Conservation (phyloP, 805 yeast species). For the Saturnispora dispora region DNA sequence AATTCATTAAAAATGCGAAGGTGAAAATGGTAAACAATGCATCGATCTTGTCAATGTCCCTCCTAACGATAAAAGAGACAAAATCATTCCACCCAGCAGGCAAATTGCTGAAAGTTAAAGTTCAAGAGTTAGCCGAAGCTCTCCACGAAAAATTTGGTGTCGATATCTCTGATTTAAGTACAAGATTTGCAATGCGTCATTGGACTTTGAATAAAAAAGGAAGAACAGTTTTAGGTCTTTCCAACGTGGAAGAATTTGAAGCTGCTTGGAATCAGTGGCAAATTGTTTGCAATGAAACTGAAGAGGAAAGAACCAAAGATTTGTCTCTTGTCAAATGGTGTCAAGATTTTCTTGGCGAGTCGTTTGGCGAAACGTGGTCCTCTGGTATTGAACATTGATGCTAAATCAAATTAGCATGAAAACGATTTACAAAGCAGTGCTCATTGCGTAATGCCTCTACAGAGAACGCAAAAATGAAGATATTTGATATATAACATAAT, state of each 20-base stretch:
- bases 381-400: conserved; percentile 21
- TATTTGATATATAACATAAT: neutral
- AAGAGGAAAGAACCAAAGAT: conserved; percentile 32
- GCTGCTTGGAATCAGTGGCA: conserved; percentile 53
- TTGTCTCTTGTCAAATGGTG: conserved; percentile 34
- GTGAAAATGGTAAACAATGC: conserved; percentile 63
- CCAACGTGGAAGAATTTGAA: conserved; percentile 52
- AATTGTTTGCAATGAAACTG: conserved; percentile 31
- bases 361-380: conserved; percentile 59
- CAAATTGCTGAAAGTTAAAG: conserved; percentile 43
- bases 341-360: conserved; percentile 38
- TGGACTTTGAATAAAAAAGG: conserved; percentile 43
- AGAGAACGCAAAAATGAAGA: neutral
- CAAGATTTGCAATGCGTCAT: conserved; percentile 58
- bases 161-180: conserved; percentile 76
- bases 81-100: conserved; percentile 78
- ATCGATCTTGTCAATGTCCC: conserved; percentile 81
- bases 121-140: conserved; percentile 35
- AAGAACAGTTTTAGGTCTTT: conserved; percentile 71
- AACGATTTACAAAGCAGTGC: neutral
- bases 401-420: neutral
- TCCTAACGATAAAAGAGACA: conserved; percentile 59
- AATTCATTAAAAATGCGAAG: conserved; percentile 44
- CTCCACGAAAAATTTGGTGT: conserved; percentile 32
- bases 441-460: no score